A percentile compares a stretch with the other conserved stretches of the same genome.
Conservation (phyloP, 805 yeast genomes). For the Cyberlindnera lachancei region DNA sequence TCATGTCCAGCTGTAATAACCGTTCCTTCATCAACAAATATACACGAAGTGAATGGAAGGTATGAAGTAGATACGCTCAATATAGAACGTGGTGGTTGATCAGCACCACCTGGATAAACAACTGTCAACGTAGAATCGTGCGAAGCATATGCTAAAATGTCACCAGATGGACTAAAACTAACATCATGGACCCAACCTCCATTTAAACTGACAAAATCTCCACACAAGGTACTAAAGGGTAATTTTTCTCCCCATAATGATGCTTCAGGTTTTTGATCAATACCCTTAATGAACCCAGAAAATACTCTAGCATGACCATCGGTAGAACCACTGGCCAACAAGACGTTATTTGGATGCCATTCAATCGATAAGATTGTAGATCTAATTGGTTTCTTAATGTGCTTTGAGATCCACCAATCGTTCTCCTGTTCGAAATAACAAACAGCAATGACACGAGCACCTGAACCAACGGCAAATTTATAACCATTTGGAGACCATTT, state of each 20-base stretch:
- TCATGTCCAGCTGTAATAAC: slow-evolving; percentile 88
- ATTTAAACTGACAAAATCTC: slow-evolving; percentile 61
- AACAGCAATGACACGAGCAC: slow-evolving; percentile 89
- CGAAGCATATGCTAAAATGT: slow-evolving; percentile 70
- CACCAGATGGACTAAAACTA: slow-evolving; percentile 72
- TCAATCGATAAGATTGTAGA: slow-evolving; percentile 76
- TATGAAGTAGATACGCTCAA: slow-evolving; percentile 54
- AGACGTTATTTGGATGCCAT: slow-evolving; percentile 92
- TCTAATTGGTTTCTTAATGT: slow-evolving; percentile 89
- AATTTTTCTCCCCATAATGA: slow-evolving; percentile 90
- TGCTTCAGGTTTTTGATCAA: slow-evolving; percentile 76
- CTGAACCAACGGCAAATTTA: slow-evolving; percentile 96
- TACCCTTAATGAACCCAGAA: slow-evolving; percentile 80
- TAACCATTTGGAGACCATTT: slow-evolving; percentile 93
- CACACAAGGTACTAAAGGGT: slow-evolving; percentile 89
- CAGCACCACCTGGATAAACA: slow-evolving; percentile 68
- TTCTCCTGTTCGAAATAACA: slow-evolving; percentile 94
- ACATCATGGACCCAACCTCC: slow-evolving; percentile 94
- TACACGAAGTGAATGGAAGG: slow-evolving; percentile 73
- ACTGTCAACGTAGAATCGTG: slow-evolving; percentile 83
- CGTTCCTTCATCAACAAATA: slow-evolving; percentile 59
- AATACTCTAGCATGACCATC: slow-evolving; percentile 91
- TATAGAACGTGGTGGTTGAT: slow-evolving; percentile 55
- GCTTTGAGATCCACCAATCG: slow-evolving; percentile 99
- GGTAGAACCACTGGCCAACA: slow-evolving; percentile 85